Conservation (phyloP, 495 filamentous ascomycete genomes). For the Trichoderma erinaceum region DNA sequence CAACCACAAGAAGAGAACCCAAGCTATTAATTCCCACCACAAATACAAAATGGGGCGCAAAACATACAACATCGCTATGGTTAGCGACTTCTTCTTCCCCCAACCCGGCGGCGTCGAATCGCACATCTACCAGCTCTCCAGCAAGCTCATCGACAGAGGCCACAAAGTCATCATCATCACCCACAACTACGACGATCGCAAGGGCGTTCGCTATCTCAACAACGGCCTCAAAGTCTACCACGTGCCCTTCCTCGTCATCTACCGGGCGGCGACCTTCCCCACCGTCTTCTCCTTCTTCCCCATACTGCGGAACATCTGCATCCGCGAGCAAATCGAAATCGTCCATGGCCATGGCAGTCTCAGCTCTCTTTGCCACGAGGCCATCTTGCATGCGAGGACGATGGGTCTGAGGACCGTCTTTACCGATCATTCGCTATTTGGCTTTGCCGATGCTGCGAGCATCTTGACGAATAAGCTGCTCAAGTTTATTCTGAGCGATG, state of each 20-base stretch:
- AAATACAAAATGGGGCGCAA: conserved; percentile 39
- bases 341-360: conserved; percentile 93
- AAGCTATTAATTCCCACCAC: not conserved
- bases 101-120: conserved; percentile 94
- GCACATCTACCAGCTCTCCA: conserved; percentile 96
- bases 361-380: conserved; percentile 89
- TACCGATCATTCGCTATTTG: conserved; percentile 96
- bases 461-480: conserved; percentile 95
- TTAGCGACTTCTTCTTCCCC: conserved; percentile 98
- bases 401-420: conserved; percentile 96
- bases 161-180: conserved; percentile 98
- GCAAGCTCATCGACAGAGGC: conserved; percentile 91
- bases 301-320: conserved; percentile 88
- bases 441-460: conserved; percentile 92
- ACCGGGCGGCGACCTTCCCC: conserved; percentile 89
- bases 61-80: conserved; percentile 69
- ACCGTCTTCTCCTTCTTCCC: conserved; percentile 99
- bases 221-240: conserved; percentile 98
- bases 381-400: conserved; percentile 88
- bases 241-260: conserved; percentile 91
- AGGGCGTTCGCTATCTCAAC: conserved; percentile 91
- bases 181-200: conserved; percentile 87
- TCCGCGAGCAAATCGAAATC: conserved; percentile 91
- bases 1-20: not conserved
- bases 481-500: conserved; percentile 93